phyloP scores from a whole-genome alignment of 257 asterid species.

The Salvia splendens region DNA sequence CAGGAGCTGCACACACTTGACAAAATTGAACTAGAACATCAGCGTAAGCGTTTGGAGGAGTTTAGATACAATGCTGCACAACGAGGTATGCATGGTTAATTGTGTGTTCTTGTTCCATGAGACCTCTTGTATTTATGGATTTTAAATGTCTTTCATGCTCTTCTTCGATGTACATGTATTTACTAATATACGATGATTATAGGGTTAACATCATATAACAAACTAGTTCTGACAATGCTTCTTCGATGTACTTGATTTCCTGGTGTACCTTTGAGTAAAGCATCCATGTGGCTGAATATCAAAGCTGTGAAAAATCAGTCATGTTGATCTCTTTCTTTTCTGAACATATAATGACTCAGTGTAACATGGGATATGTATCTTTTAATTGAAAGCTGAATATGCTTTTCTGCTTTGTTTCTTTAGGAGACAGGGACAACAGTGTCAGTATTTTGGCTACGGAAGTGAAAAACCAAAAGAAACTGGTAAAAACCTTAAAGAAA shows the following conservation, averaged over 20 bases:
- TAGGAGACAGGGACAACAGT: slow-evolving; percentile 53
- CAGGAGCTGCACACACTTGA: slow-evolving; percentile 63
- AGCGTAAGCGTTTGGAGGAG: slow-evolving; percentile 46
- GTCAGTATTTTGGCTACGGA: slow-evolving; percentile 46
- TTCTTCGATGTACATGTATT: neutral
- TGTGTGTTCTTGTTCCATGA: slow-evolving; percentile 15
- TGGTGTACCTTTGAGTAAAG: neutral
- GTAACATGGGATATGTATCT: slow-evolving; percentile 4
- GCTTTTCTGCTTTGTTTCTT: slow-evolving; percentile 19
- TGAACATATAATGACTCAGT: slow-evolving; percentile 7
- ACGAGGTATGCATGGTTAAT: slow-evolving; percentile 49
- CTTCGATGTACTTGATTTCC: neutral
- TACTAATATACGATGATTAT: neutral
- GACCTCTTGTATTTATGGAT: neutral
- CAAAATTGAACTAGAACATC: slow-evolving; percentile 61
- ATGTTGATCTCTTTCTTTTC: slow-evolving; percentile 2
- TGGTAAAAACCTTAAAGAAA: slow-evolving; percentile 63
- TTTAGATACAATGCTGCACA: slow-evolving; percentile 41
- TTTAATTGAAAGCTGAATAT: slow-evolving; percentile 1
- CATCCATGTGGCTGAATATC: neutral
- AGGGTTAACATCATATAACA: neutral
- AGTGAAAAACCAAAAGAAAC: slow-evolving; percentile 61
- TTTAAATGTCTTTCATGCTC: neutral
- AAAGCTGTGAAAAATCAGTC: slow-evolving; percentile 12
- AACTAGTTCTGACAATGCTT: slow-evolving; percentile 9